Evolutionary conservation across 2,329 filamentous ascomycete species (phyloP), one percentile per base, ranked within the genome.

Genomic region (Colletotrichum chrysophilum): DNA sequence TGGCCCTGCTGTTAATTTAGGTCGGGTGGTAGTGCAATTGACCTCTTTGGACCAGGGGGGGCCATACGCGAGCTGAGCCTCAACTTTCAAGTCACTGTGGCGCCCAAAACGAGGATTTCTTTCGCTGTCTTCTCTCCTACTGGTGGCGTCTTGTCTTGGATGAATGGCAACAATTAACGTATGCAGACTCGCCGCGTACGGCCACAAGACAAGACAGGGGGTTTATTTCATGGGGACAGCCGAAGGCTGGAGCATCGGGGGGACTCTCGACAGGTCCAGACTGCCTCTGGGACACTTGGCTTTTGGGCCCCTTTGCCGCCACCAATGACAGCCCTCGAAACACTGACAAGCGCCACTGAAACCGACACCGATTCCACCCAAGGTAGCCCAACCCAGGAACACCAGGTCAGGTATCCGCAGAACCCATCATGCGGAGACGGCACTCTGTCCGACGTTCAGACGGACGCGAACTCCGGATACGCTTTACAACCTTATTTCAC

Each of bases 241-340:
- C 66, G 71, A 48, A 48, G 43, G 43, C 70, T 73, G 70, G 73
- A 73, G 58, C 68, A 70, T 64, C 9, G 30, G n/a, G 30, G n/a
- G 43, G 43, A 48, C 13, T 14, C 34, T 34, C 12, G 16, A 43
- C 30, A 69, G 70, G 65, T 32, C 73, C 58, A 73, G 73, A 75
- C 70, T 73, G 24, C 14, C 30, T 60, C 64, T 74, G 26, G 64
- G 43, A 69, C 65, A 76, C 74, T 76, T 76, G 70, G 65, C 65
- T 76, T 76, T 74, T 61, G 73, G 69, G 62, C 38, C 67, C 48
- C 28, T 38, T 30, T 38, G 30, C 28, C 43, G 43, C 62, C 28
- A 28, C 69, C 73, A 75, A 73, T 73, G 56, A 9, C 56, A 43
- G 32, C 65, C 26, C 38, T 34, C 38, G n/a, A 68, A 75, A 55